Evolutionary conservation across 2,329 filamentous ascomycete genomes (phyloP), one percentile per base, ranked within the genome.

Genomic region (Hymenoscyphus albidus): DNA sequence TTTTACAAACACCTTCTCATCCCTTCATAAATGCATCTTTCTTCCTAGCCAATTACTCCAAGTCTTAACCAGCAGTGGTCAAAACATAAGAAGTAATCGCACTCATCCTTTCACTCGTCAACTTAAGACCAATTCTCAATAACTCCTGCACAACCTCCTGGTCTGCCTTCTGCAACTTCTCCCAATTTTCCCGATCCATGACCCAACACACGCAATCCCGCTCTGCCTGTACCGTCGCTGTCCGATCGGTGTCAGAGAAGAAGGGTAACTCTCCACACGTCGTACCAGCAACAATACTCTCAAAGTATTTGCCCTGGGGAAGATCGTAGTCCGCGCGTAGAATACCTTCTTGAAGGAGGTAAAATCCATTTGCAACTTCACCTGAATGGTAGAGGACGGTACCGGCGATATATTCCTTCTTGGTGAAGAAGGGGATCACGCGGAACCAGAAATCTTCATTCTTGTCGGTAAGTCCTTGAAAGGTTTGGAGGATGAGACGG

Each of bases 401-500:
- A 3, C 91, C 92, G 0, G 87, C 83, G 0, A 82, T 70, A 68
- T 89, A 91, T 66, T 89, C 85, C 67, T 85, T 85, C 56, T 86
- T 85, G 48, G 80, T 78, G 74, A 99, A 97, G 78, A 90, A 98
- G 0, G 85, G 81, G 4, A 86, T 86, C 0, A 88, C 88, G 1
- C 86, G 86, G 77, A 93, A 94, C 95, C 95, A 99, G 75, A 98
- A 98, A 76, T 97, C 93, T 76, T 97, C 93, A 73, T 94, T 95
- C 76, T 91, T 88, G 61, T 87, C 81, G 61, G 91, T 96, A 13
- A 97, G 81, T 56, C 92, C 91, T 74, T 95, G 90, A 79, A 99
- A 98, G n/a, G 95, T 92, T 75, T 97, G 94, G 31, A 99, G 83
- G 77, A 99, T 92, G 58, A 99, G 86, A 1, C 92, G 90, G 7